Evolutionary conservation across 768 basidiomycete species (phyloP).

Genomic region (Gautieria morchelliformis): DNA sequence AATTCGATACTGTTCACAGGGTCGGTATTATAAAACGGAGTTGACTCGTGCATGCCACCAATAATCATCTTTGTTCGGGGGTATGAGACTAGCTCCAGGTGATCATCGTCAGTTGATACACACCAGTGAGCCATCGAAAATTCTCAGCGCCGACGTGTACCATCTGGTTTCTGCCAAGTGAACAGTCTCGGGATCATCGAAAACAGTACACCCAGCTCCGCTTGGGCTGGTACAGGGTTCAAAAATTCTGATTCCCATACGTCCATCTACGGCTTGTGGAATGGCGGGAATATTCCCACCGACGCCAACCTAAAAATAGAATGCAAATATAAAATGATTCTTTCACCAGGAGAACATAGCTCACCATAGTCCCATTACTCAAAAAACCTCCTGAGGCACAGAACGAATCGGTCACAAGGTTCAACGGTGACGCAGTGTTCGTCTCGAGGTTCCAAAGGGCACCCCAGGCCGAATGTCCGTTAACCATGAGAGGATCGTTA

Average conservation of each 20-base stretch:
- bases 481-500: constrained; percentile 15
- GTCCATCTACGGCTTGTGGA: neutral
- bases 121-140: constrained; percentile 10
- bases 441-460: constrained; percentile 18
- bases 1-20: constrained; percentile 24
- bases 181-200: constrained; percentile 26
- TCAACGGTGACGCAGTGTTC: constrained; percentile 23
- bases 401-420: constrained; percentile 27
- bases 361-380: constrained; percentile 32
- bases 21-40: constrained; percentile 21
- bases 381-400: constrained; percentile 35
- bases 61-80: constrained; percentile 46
- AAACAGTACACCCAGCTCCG: constrained; percentile 22
- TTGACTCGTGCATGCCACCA: constrained; percentile 29
- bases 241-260: constrained; percentile 19
- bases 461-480: constrained; percentile 18
- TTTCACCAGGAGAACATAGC: constrained; percentile 1
- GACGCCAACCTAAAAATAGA: constrained; percentile 11
- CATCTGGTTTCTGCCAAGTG: constrained; percentile 30
- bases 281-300: constrained; percentile 10
- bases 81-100: neutral
- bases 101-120: neutral
- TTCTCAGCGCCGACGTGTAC: constrained; percentile 29
- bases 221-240: constrained; percentile 24
- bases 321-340: neutral